Evolutionary conservation across 2,329 filamentous ascomycete species (phyloP), one percentile per base, ranked within the genome.

Genomic region (Penicillium sp.): DNA sequence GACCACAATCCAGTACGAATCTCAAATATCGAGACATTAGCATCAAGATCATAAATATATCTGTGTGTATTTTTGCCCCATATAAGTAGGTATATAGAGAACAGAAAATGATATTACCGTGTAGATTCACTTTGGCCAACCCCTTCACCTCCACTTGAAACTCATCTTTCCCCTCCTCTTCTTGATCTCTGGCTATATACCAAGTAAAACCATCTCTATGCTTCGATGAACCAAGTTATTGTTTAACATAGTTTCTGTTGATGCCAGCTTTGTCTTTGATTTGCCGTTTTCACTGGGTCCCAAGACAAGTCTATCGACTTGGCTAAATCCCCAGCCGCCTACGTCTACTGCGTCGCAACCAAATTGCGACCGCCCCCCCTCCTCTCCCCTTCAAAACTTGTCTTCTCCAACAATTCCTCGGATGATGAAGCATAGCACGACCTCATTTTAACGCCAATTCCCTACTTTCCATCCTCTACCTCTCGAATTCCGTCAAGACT

Each of bases 401-500:
- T 43, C 55, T 57, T 58, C 53, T 50, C 55, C 53, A 49, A 57
- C 55, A 57, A 51, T 58, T 55, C 27, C 53, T 53, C 57, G 48
- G 62, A 71, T 64, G 58, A 73, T 73, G 68, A 64, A 54, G 61
- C 55, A 56, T 63, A 50, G 53, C 55, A 58, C 59, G 64, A 50
- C 31, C 38, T 58, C 50, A 57, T 60, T 51, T 47, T 68, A 66
- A 61, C 48, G 19, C 52, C 66, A 66, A 68, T 67, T 64, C 60
- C 50, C 53, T 61, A 53, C 42, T 42, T 44, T 53, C 49, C 45
- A 52, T 51, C 50, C 45, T 41, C 55, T 58, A 44, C 57, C 48
- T 57, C 43, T 61, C 58, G 61, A 63, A 63, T 64, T 65, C 61
- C 59, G 58, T 50, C 57, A 61, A 50, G 41, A 36, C 49, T 61